phyloP scores from a whole-genome alignment of 305 asterid genomes.

The Fraxinus latifolia region DNA sequence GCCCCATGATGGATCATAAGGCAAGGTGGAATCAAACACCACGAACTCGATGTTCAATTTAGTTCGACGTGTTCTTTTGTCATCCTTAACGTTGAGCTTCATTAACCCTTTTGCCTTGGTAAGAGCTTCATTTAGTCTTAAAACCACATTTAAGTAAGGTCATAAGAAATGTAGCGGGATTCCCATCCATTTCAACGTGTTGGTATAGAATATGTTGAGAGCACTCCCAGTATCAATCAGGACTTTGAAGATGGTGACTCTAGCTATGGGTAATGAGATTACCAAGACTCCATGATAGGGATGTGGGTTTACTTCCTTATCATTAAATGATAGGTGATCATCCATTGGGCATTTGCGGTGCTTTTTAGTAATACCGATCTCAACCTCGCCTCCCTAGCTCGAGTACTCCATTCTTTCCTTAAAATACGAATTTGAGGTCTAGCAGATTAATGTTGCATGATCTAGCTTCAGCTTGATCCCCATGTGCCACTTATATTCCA shows the following conservation, averaged over 20 bases:
- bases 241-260: background rate
- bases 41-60: background rate
- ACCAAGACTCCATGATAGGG: background rate
- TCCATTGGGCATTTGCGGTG: background rate
- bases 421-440: background rate
- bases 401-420: background rate
- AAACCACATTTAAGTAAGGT: background rate
- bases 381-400: background rate
- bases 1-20: background rate
- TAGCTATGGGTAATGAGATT: background rate
- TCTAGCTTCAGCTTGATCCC: background rate
- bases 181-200: background rate
- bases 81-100: background rate
- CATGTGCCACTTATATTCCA: background rate
- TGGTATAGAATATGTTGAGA: background rate
- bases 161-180: background rate
- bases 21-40: background rate
- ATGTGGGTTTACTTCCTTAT: background rate
- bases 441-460: background rate
- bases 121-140: background rate
- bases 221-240: background rate
- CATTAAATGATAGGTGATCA: background rate
- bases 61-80: background rate
- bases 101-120: background rate
- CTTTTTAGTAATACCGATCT: background rate